phyloP scores from a whole-genome alignment of 208 protist genomes.

The Leishmania major region DNA sequence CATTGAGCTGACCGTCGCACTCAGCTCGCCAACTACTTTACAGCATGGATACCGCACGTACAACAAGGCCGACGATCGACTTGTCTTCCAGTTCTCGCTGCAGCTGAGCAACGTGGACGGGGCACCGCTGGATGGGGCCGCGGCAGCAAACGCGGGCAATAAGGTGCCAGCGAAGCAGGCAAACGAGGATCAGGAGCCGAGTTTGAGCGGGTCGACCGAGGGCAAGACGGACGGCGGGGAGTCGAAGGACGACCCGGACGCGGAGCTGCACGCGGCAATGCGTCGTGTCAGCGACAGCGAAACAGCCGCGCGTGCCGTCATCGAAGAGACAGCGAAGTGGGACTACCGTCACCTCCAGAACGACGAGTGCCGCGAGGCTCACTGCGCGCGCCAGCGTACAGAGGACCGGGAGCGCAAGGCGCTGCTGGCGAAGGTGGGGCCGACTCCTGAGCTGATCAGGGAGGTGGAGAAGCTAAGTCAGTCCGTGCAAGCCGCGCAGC shows the following conservation, averaged over 20 bases:
- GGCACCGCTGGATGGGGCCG: conserved; percentile 30
- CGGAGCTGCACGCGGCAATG: conserved; percentile 17
- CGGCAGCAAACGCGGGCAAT: background rate
- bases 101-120: conserved; percentile 41
- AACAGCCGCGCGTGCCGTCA: conserved; percentile 6
- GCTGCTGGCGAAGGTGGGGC: conserved; percentile 59
- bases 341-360: conserved; percentile 48
- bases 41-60: conserved; percentile 74
- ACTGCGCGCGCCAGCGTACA: conserved; percentile 50
- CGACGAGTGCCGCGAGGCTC: conserved; percentile 50
- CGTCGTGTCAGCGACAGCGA: conserved; percentile 15
- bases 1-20: conserved; percentile 43
- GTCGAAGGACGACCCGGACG: conserved; percentile 32
- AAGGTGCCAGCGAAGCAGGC: conserved; percentile 22
- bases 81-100: conserved; percentile 77
- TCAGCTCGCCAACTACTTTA: conserved; percentile 48
- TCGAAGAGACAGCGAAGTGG: conserved; percentile 9
- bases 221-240: conserved; percentile 27
- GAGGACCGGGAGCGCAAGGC: conserved; percentile 73
- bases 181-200: conserved; percentile 18
- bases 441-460: conserved; percentile 60
- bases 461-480: conserved; percentile 67
- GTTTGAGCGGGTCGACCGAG: conserved; percentile 15
- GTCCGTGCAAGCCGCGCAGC: conserved; percentile 42
- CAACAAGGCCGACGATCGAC: conserved; percentile 61